Evolutionary conservation across 2,329 filamentous ascomycete species (phyloP).

Genomic region (Fusarium sp.): DNA sequence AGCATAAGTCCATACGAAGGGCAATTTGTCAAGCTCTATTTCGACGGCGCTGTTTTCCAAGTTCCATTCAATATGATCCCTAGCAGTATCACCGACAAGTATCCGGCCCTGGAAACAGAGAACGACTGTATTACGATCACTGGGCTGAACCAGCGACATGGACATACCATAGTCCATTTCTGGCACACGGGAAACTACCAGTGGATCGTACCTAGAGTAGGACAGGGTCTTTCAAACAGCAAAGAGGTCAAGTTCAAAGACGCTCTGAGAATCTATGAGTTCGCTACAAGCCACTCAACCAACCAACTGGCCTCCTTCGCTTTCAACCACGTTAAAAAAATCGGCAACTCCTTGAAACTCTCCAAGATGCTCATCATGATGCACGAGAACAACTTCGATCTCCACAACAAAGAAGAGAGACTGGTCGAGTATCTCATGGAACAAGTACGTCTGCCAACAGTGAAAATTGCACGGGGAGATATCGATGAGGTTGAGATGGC

Average conservation of each 20-base stretch:
- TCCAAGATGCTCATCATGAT: background rate
- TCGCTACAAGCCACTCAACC: background rate
- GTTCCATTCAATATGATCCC: background rate
- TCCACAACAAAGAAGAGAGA: background rate
- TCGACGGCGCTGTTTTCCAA: background rate
- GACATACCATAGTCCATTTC: background rate
- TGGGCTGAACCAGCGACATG: background rate
- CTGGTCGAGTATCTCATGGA: background rate
- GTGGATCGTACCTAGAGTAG: background rate
- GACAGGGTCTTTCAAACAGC: fast-evolving
- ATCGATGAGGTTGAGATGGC: background rate
- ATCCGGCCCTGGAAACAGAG: background rate
- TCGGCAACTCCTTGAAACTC: background rate
- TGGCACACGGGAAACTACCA: background rate
- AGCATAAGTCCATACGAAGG: background rate
- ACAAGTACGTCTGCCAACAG: background rate
- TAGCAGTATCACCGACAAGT: background rate
- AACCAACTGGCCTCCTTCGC: background rate
- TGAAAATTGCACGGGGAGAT: background rate
- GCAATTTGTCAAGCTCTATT: background rate
- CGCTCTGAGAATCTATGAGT: background rate
- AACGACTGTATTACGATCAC: background rate
- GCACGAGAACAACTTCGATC: background rate
- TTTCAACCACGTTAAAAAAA: background rate
- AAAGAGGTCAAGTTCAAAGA: background rate